Percentiles rank a stretch among this genome's conserved stretches.
phyloP scores from a whole-genome alignment of 345 rosid genomes.

The Corchorus capsularis region DNA sequence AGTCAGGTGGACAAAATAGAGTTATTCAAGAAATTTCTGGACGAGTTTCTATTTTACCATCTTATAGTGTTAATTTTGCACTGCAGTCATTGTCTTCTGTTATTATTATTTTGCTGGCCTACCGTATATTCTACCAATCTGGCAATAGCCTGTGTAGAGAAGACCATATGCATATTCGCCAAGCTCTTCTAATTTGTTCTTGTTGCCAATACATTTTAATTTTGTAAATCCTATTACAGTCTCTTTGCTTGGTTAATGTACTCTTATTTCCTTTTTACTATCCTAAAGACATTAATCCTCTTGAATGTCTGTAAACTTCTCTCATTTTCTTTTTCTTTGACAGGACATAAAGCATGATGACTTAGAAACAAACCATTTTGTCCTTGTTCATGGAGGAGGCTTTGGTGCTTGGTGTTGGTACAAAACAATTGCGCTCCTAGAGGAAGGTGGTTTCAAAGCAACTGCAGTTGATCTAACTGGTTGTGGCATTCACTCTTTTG shows the following conservation, averaged over 20 bases:
- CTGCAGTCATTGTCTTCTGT: neutral
- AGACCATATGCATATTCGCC: neutral
- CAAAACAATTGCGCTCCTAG: slow-evolving; percentile 88
- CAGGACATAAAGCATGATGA: slow-evolving; percentile 75
- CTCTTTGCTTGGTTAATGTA: slow-evolving; percentile 14
- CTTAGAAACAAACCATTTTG: slow-evolving; percentile 81
- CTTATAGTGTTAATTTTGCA: neutral
- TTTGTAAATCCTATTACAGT: neutral
- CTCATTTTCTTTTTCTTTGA: slow-evolving; percentile 9
- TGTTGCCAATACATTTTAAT: neutral
- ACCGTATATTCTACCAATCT: neutral
- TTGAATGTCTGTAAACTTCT: slow-evolving; percentile 15
- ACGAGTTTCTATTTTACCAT: neutral
- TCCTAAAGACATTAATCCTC: neutral
- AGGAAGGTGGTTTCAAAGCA: slow-evolving; percentile 85
- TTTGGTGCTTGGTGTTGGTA: slow-evolving; percentile 99
- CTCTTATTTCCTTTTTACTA: neutral
- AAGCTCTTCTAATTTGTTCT: neutral
- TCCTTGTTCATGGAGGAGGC: slow-evolving; percentile 96
- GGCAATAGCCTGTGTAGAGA: neutral
- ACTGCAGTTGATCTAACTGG: slow-evolving; percentile 92
- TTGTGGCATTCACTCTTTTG: slow-evolving; percentile 80
- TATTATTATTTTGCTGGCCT: slow-evolving; percentile 2
- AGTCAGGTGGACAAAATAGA: slow-evolving; percentile 3
- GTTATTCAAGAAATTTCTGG: neutral